phyloP scores from a whole-genome alignment of 139 green algal species.

The Chlorella sorokiniana region DNA sequence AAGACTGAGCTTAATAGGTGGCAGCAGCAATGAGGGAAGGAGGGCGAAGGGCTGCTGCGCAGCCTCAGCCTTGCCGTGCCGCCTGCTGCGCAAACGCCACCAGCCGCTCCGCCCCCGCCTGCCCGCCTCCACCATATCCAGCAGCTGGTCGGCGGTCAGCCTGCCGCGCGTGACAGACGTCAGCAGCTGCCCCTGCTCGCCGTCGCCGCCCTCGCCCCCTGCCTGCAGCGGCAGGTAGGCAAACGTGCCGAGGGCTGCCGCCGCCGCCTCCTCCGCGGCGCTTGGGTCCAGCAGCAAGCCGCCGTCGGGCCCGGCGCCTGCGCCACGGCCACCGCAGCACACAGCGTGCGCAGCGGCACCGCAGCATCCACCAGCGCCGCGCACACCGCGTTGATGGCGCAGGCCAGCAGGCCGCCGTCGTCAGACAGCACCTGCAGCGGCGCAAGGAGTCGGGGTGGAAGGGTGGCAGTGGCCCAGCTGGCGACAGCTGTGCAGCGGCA shows the following conservation, averaged over 20 bases:
- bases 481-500: neutral
- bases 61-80: neutral
- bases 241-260: conserved; percentile 3
- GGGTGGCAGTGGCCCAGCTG: neutral
- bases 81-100: conserved; percentile 22
- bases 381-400: conserved; percentile 70
- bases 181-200: conserved; percentile 10
- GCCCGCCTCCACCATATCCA: conserved; percentile 20
- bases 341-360: conserved; percentile 55
- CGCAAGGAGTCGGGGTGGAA: neutral
- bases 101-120: conserved; percentile 16
- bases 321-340: neutral
- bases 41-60: neutral
- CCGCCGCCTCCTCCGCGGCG: conserved; percentile 7
- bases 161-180: neutral
- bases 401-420: conserved; percentile 68
- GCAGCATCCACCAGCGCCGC: conserved; percentile 76
- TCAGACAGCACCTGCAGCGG: conserved; percentile 62
- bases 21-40: neutral
- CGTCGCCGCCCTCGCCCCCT: neutral
- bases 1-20: neutral
- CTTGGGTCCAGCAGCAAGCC: conserved; percentile 18
- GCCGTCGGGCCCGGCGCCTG: neutral
- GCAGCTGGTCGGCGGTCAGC: conserved; percentile 22
- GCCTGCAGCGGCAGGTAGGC: conserved; percentile 14